phyloP scores from a whole-genome alignment of 352 stramenopile species.

The Phytophthora aleatoria region DNA sequence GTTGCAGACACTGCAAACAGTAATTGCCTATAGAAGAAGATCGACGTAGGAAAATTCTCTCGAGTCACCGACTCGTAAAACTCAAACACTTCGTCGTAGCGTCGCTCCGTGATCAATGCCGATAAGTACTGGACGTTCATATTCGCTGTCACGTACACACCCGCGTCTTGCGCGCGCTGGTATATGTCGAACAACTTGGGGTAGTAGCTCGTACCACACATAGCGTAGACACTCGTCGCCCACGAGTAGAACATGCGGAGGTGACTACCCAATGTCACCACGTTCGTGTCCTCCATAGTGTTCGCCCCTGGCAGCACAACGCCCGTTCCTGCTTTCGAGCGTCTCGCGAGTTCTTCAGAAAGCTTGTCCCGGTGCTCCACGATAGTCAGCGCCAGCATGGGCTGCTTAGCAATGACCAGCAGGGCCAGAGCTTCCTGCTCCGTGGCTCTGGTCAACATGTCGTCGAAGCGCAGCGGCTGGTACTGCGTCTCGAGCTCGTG shows the following conservation, averaged over 20 bases:
- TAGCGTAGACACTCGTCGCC: conserved; percentile 51
- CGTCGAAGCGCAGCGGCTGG: conserved; percentile 60
- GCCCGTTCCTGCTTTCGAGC: conserved; percentile 22
- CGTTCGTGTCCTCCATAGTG: conserved; percentile 42
- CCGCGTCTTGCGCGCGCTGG: conserved; percentile 40
- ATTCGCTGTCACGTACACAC: conserved; percentile 62
- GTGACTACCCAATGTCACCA: conserved; percentile 45
- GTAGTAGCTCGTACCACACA: conserved; percentile 28
- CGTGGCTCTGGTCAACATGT: conserved; percentile 61
- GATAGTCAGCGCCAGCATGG: conserved; percentile 45
- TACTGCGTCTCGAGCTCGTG: conserved; percentile 48
- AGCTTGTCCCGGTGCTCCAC: conserved; percentile 59
- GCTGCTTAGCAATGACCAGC: conserved; percentile 44
- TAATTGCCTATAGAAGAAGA: conserved; percentile 70
- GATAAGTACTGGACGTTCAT: conserved; percentile 69
- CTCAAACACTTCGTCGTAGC: conserved; percentile 48
- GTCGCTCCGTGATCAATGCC: conserved; percentile 42
- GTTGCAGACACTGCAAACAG: conserved; percentile 47
- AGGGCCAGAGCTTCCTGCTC: conserved; percentile 68
- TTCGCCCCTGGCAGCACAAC: conserved; percentile 33
- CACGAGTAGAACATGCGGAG: conserved; percentile 76
- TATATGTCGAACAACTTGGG: conserved; percentile 54
- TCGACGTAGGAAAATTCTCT: conserved; percentile 49
- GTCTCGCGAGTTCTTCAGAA: conserved; percentile 32
- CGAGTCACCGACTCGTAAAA: conserved; percentile 50